Percentiles rank a stretch among this genome's conserved stretches.
phyloP scores from a whole-genome alignment of 305 asterid species.

The Fraxinus baroniana region DNA sequence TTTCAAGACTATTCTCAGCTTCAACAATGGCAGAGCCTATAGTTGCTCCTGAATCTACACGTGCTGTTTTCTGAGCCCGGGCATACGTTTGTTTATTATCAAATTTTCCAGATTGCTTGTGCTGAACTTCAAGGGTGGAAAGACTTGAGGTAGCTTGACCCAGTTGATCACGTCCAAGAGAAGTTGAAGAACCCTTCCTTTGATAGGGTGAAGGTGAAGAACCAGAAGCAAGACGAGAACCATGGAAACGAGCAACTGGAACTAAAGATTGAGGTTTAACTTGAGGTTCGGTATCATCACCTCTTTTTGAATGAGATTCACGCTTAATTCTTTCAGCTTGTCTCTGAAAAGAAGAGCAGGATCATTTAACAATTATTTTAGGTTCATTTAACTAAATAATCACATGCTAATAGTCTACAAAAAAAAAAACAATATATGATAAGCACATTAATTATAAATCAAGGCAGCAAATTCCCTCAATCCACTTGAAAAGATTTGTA shows the following conservation, averaged over 20 bases:
- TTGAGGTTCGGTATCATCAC: slow-evolving; percentile 82
- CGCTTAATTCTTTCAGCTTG: slow-evolving; percentile 93
- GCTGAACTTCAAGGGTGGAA: too few relatives aligned
- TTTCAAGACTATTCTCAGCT: slow-evolving; percentile 76
- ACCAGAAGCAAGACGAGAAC: slow-evolving; percentile 97
- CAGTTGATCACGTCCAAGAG: slow-evolving; percentile 42
- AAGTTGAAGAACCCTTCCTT: slow-evolving; percentile 38
- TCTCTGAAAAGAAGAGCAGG: slow-evolving; percentile 49
- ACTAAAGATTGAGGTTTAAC: slow-evolving; percentile 71
- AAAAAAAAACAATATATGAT: not conserved
- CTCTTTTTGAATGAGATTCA: slow-evolving; percentile 71
- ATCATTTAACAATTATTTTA: slow-evolving; percentile 12
- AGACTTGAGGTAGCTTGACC: slow-evolving; percentile 52
- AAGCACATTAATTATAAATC: not conserved
- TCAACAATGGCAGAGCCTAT: slow-evolving; percentile 94
- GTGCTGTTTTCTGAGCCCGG: slow-evolving; percentile 60
- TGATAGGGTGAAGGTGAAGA: slow-evolving; percentile 78
- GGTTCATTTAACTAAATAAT: not conserved
- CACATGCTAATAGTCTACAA: slow-evolving; percentile 1
- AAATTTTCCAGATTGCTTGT: slow-evolving; percentile 29
- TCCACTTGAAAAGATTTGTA: slow-evolving; percentile 14
- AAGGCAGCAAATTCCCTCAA: slow-evolving; percentile 5
- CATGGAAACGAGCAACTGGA: slow-evolving; percentile 79
- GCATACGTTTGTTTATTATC: slow-evolving; percentile 30
- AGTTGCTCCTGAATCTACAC: slow-evolving; percentile 65